A percentile compares a stretch with the other conserved stretches of the same genome.
Conservation (phyloP, 2,329 filamentous ascomycete species). For the Xylaria digitata region DNA sequence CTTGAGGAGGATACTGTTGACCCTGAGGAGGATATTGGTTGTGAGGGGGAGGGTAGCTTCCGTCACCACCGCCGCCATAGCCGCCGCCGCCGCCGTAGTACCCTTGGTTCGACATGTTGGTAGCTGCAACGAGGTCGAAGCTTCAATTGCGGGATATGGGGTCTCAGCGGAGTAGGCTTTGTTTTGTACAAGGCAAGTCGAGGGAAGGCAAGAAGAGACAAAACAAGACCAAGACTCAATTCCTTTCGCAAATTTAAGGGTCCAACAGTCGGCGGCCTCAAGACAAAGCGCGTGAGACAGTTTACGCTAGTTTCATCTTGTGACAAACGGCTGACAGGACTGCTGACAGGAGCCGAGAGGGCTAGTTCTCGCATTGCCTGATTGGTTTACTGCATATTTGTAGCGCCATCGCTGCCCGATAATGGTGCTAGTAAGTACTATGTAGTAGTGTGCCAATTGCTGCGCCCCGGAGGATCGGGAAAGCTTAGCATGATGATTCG, state of each 20-base stretch:
- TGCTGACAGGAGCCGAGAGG: background rate
- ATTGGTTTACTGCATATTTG: constrained; percentile 20
- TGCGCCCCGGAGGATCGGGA: constrained; percentile 29
- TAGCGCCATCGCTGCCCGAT: background rate
- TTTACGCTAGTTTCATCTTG: constrained; percentile 9
- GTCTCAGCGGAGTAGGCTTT: background rate
- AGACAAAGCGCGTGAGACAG: background rate
- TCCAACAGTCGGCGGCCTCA: constrained; percentile 27
- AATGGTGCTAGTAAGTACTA: too few species aligned
- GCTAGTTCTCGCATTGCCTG: constrained; percentile 13
- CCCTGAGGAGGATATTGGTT: constrained; percentile 28
- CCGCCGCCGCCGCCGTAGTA: constrained; percentile 42
- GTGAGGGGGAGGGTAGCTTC: constrained; percentile 26
- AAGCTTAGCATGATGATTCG: constrained; percentile 29
- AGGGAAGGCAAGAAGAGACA: background rate
- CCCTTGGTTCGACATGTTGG: constrained; percentile 44
- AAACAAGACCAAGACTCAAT: background rate
- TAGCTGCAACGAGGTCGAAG: background rate
- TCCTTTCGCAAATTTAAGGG: constrained; percentile 9
- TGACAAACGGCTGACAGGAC: background rate
- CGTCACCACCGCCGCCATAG: constrained; percentile 34
- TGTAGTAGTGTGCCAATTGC: background rate
- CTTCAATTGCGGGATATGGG: constrained; percentile 4
- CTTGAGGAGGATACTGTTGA: constrained; percentile 42
- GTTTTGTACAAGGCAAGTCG: background rate